Percentiles rank a stretch among this genome's conserved stretches.
phyloP scores from a whole-genome alignment of 441 rosid species.

The Populus hybrid region DNA sequence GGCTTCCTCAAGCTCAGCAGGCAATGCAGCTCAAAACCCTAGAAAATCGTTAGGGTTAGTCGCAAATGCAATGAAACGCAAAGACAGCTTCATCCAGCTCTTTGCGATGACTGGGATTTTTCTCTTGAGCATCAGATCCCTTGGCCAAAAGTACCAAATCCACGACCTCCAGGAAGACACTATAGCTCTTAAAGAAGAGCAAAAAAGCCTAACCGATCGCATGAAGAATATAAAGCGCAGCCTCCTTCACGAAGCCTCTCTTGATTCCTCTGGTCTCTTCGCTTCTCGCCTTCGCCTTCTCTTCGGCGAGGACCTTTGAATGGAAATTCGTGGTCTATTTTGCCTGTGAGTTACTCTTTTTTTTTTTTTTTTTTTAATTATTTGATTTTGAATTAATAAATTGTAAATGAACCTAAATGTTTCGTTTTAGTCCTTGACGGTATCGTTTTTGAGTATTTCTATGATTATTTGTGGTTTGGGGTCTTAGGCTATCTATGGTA shows the following conservation, averaged over 20 bases:
- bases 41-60: constrained; percentile 43
- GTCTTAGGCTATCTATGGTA: neutral
- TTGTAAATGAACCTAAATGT: neutral
- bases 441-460: neutral
- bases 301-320: constrained; percentile 44
- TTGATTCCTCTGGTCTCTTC: constrained; percentile 65
- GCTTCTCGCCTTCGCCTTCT: constrained; percentile 72
- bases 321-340: neutral
- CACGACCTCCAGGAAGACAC: neutral
- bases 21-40: constrained; percentile 30
- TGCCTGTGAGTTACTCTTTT: neutral
- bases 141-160: neutral
- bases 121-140: constrained; percentile 51
- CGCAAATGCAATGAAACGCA: constrained; percentile 51
- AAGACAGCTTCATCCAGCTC: constrained; percentile 66
- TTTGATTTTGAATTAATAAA: neutral
- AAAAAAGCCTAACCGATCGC: constrained; percentile 44
- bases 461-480: neutral
- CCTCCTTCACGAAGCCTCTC: constrained; percentile 71
- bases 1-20: constrained; percentile 40
- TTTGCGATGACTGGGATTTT: constrained; percentile 75
- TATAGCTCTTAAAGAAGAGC: constrained; percentile 56
- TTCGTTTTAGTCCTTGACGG: neutral
- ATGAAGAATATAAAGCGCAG: constrained; percentile 50
- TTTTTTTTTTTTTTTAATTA: neutral